phyloP scores from a whole-genome alignment of 768 basidiomycete genomes.

The Boletus speciosus region DNA sequence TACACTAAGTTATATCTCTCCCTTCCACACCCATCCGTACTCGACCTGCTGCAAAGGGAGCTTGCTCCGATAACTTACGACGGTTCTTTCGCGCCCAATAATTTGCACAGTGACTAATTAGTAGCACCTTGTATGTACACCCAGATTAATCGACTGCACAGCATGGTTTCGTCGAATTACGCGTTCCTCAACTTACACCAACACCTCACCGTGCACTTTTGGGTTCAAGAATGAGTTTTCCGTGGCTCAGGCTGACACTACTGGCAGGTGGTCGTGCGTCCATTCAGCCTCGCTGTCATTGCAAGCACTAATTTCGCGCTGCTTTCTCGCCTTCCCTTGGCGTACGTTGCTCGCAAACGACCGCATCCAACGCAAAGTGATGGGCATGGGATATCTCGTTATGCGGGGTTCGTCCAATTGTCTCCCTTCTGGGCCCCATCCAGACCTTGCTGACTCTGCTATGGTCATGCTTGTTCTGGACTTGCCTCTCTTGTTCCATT shows the following conservation, averaged over 20 bases:
- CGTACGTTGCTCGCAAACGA: not conserved
- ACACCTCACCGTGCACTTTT: not conserved
- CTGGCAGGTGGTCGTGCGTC: conserved; percentile 47
- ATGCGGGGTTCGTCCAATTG: conserved; percentile 51
- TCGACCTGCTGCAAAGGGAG: conserved; percentile 12
- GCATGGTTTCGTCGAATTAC: conserved; percentile 1
- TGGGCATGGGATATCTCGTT: conserved; percentile 51
- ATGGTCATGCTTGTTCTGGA: conserved; percentile 1
- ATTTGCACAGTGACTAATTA: conserved; percentile 8
- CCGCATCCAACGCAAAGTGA: conserved; percentile 37
- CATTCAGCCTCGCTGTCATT: not conserved
- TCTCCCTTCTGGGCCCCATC: conserved; percentile 1
- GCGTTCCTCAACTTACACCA: not conserved
- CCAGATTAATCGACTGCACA: conserved; percentile 17
- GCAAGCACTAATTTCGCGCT: conserved; percentile 6
- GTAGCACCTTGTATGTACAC: conserved; percentile 6
- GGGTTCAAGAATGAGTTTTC: conserved; percentile 43
- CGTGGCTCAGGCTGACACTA: conserved; percentile 53
- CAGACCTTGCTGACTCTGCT: conserved; percentile 2
- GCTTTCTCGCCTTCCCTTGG: not conserved
- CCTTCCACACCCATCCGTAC: not conserved
- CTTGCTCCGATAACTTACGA: conserved; percentile 6
- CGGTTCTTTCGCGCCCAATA: not conserved
- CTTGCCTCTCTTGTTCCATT: not conserved
- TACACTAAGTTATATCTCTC: conserved; percentile 9